phyloP scores from a whole-genome alignment of 176 grass and related monocot genomes.

The Zea mays region DNA sequence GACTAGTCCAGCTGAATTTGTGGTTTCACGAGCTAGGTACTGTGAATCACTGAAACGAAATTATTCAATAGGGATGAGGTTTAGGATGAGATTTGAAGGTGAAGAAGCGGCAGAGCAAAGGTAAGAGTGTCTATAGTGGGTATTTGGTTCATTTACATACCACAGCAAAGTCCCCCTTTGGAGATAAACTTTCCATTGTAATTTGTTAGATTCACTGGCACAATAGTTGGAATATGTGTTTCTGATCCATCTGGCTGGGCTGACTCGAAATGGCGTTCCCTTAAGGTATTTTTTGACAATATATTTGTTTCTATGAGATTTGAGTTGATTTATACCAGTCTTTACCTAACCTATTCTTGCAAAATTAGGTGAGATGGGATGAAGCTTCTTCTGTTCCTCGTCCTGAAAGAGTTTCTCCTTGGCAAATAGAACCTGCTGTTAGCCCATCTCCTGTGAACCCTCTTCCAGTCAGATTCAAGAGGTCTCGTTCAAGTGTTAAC shows the following conservation, averaged over 20 bases:
- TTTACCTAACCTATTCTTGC: constrained; percentile 27
- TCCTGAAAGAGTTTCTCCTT: constrained; percentile 88
- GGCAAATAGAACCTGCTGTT: constrained; percentile 80
- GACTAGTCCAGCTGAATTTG: constrained; percentile 86
- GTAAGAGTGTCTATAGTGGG: constrained; percentile 42
- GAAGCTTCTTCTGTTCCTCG: constrained; percentile 70
- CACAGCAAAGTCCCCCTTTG: not conserved
- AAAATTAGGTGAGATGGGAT: constrained; percentile 86
- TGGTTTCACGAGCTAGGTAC: constrained; percentile 59
- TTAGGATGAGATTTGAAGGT: constrained; percentile 97
- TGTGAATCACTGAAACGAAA: constrained; percentile 73
- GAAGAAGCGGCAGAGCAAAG: constrained; percentile 88
- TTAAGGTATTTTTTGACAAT: constrained; percentile 56
- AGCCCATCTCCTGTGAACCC: constrained; percentile 56
- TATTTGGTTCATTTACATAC: constrained; percentile 16
- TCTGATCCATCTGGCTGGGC: constrained; percentile 69
- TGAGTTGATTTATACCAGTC: not conserved
- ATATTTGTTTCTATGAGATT: not conserved
- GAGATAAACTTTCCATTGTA: constrained; percentile 21
- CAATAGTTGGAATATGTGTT: constrained; percentile 73
- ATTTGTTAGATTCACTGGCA: constrained; percentile 74
- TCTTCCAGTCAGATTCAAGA: constrained; percentile 58
- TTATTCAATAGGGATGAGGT: constrained; percentile 87
- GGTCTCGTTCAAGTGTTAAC: constrained; percentile 53
- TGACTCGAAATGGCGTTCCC: constrained; percentile 81